Evolutionary conservation across 1,139 yeast genomes (phyloP), one percentile per base, ranked within the genome.

Genomic region (Williopsis jadinii): DNA sequence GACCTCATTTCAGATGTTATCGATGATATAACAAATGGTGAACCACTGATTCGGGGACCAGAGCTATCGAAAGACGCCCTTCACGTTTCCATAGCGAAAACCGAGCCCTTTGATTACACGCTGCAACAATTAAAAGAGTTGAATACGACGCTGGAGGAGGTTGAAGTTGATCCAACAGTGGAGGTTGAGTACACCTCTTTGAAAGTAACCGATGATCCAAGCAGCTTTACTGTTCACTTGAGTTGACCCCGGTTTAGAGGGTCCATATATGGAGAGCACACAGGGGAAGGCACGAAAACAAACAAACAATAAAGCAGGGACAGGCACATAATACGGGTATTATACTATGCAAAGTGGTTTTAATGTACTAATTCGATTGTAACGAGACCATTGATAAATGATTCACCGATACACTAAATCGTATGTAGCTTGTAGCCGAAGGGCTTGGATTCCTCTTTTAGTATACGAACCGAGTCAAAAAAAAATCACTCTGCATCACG

Each of bases 21-120:
- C 2, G 28, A 31, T 10, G 37, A 30, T 8, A 14, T 42, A 0
- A 27, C 37, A 11, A 12, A n/a, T 11, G 30, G 38, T 24, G 35
- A 35, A 12, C 37, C 29, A 13, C 9, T 33, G 13, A 30, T 14
- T 9, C 8, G 26, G 8, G 49, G 42, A 6, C 41, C 42, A 2
- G 39, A 30, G 35, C 12, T 32, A 14, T 14, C 11, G 6, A 13
- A 34, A 1, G 45, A 45, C 2, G 26, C 10, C 8, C 13, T 44
- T 3, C 54, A 51, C 29, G 48, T 49, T 11, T 41, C 52, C 3
- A 34, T 52, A 19, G 50, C 48, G 3, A 36, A 37, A 3, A 37
- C 44, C 8, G 39, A 37, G 3, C 28, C 24, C 2, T 37, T 40
- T 14, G 14, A n/a, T 8, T 39, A 29, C 32, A 34, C 29, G 5